Base-by-base conservation (phyloP, 2,329 filamentous ascomycete species). In the Scedosporium minutisporum region DNA sequence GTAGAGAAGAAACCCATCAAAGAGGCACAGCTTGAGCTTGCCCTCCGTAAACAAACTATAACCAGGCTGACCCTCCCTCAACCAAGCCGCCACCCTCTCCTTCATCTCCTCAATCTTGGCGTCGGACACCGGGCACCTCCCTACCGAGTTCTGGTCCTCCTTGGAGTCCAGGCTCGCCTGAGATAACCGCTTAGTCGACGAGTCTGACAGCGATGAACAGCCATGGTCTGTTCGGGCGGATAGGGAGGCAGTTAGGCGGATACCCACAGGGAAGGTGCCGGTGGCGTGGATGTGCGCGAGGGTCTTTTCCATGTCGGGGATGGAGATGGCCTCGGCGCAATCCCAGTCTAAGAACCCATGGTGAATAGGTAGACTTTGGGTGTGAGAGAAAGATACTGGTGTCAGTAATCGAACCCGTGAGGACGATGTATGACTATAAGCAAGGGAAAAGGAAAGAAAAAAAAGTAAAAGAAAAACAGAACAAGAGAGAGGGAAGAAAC, bases 1-100 rank as follows among this genome's bases (percentile, higher is more conserved):
- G 75, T 89, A 97, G 1, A 97, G 82, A 0, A 97, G 79, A 71
- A 97, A 97, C 0, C 93, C 93, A 70, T 97, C 93, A 2, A 97
- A 80, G 63, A 97, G 80, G 65, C 87, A 93, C 27, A 95, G 76
- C 0, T 77, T 77, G 0, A 80, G 72, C 23, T 65, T 66, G 7
- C 61, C 60, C 18, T 64, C 60, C 38, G 62, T 63, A 38, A 78
- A 69, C 27, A 74, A 63, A 53, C 66, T 69, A 65, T 80, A 73
- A 12, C 81, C 75, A 58, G 78, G 75, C 7, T 80, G 76, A 0
- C 76, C 74, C 0, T 78, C 72, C 9, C 75, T 69, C 0, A 80
- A 76, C 71, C 82, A 82, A 2, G 74, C 67, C n/a, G 71, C 68
- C 7, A 86, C 82, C 62, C 75, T 78, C 63, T 74, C 66, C 64